These are phyloP conservation scores for Pleurotus pulmonarius DNA, from an alignment of 768 basidiomycete genomes.

Conservation along the genomic window DNA sequence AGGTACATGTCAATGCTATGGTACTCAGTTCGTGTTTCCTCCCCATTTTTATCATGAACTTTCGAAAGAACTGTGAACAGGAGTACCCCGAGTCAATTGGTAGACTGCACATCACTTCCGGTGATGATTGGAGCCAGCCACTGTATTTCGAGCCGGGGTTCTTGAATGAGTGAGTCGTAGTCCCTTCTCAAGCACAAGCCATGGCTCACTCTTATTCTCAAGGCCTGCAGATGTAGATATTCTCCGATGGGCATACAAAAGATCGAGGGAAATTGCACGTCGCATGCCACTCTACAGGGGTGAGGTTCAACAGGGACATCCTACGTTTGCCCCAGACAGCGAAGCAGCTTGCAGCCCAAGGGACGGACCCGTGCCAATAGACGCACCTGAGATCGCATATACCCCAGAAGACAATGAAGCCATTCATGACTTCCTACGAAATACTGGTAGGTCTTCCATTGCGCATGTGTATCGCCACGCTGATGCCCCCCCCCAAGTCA, in stretches of 20 bases:
- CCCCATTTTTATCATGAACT: neutral
- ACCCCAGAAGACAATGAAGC: conserved; percentile 2
- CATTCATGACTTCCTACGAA: neutral
- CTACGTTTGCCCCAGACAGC: neutral
- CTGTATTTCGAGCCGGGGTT: conserved; percentile 43
- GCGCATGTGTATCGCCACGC: neutral
- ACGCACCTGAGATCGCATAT: conserved; percentile 3
- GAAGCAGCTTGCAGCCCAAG: neutral
- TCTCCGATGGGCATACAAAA: conserved; percentile 53
- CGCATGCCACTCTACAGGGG: conserved; percentile 27
- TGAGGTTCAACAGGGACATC: neutral
- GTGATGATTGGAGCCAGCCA: conserved; percentile 34
- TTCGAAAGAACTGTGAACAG: conserved; percentile 14
- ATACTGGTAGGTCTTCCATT: neutral
- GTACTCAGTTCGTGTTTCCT: conserved; percentile 12
- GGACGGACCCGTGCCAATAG: conserved; percentile 1
- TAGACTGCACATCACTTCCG: conserved; percentile 43
- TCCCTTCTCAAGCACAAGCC: neutral
- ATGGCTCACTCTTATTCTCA: neutral
- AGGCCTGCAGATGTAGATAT: conserved; percentile 41
- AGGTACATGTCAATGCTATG: conserved; percentile 19
- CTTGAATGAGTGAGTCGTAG: conserved; percentile 35
- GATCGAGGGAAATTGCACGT: conserved; percentile 47
- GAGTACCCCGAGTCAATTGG: conserved; percentile 46
- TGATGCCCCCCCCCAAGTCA: conserved; percentile 20